Conservation (phyloP, 139 green algal species). For the Chlamydomonas applanata region DNA sequence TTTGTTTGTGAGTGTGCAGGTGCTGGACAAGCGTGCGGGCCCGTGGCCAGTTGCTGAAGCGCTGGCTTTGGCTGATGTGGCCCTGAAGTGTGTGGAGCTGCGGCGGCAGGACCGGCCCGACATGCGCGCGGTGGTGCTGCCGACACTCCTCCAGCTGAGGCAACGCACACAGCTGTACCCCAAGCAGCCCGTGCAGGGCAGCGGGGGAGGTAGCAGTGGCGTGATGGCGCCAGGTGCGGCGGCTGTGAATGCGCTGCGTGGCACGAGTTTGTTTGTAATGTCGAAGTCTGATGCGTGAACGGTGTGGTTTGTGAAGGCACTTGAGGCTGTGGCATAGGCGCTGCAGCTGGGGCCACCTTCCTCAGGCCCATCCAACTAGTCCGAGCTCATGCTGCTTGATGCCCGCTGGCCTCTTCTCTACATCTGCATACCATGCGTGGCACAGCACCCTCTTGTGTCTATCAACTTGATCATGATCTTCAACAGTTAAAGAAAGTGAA, state of each 20-base stretch:
- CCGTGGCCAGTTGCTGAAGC: conserved; percentile 45
- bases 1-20: no score
- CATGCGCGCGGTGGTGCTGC: conserved; percentile 36
- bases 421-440: not conserved
- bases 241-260: no score
- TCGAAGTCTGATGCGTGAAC: no score
- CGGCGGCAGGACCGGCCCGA: conserved; percentile 25
- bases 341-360: no score
- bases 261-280: no score
- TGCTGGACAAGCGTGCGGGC: conserved; percentile 35
- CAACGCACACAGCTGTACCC: conserved; percentile 37
- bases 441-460: not conserved
- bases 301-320: no score
- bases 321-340: no score
- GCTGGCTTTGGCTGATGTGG: conserved; percentile 39
- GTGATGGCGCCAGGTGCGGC: not conserved
- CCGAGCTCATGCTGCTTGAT: no score
- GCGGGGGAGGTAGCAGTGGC: not conserved
- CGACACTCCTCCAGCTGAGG: conserved; percentile 36
- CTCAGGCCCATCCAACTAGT: no score
- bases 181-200: not conserved
- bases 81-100: conserved; percentile 36
- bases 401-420: not conserved
- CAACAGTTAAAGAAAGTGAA: not conserved
- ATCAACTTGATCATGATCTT: not conserved